Percentiles rank a stretch among this genome's conserved stretches.
phyloP scores from a whole-genome alignment of 2,329 filamentous ascomycete genomes.

The Cercospora berteroae region DNA sequence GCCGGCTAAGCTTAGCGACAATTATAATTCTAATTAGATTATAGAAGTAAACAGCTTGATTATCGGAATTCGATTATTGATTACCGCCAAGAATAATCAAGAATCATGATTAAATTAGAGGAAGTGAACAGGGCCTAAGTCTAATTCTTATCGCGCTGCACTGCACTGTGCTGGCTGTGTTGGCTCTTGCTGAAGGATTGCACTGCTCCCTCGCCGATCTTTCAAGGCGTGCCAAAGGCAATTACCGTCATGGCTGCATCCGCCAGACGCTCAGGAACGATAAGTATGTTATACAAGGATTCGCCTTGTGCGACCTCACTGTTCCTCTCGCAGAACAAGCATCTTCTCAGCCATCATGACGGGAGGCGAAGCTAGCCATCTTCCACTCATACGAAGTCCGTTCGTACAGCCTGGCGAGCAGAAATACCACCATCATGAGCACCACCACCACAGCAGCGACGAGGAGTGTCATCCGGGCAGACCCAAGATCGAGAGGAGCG shows the following conservation, averaged over 20 bases:
- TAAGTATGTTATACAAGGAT: background rate
- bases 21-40: too few relatives aligned
- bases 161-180: conserved; percentile 2
- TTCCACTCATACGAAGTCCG: conserved; percentile 11
- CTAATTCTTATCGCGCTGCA: too few relatives aligned
- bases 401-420: conserved; percentile 10
- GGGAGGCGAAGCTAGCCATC: conserved; percentile 11
- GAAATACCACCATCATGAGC: background rate
- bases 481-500: background rate
- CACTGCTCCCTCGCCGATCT: background rate
- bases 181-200: background rate
- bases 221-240: background rate
- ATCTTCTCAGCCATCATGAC: background rate
- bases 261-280: background rate
- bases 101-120: too few relatives aligned
- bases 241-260: background rate
- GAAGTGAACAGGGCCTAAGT: too few relatives aligned
- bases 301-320: background rate
- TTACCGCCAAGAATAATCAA: too few relatives aligned
- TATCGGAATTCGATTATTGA: too few relatives aligned
- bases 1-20: too few relatives aligned
- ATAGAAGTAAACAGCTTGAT: too few relatives aligned
- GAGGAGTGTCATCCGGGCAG: background rate
- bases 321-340: background rate
- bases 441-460: background rate